Percentiles rank a stretch among this genome's conserved stretches.
Evolutionary conservation across 768 basidiomycete species (phyloP).

Genomic region (Amanita rimosa): DNA sequence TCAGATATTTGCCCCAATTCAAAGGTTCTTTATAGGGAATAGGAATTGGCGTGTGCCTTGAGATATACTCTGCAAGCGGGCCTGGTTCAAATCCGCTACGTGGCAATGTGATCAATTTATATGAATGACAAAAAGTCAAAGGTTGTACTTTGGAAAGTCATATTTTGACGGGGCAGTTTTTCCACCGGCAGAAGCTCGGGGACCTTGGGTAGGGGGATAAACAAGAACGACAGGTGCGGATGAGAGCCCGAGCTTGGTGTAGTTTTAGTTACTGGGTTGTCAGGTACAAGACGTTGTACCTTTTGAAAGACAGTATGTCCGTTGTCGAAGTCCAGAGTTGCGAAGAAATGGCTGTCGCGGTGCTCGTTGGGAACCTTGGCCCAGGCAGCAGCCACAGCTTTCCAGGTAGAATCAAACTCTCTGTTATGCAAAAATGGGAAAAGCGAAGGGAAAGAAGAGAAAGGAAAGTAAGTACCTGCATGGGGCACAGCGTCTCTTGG

Average conservation of each 20-base stretch:
- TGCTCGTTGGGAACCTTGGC: constrained; percentile 40
- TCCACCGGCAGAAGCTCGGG: constrained; percentile 45
- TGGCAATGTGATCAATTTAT: constrained; percentile 2
- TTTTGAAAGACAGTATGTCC: constrained; percentile 69
- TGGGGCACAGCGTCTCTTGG: constrained; percentile 75
- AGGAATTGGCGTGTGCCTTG: constrained; percentile 60
- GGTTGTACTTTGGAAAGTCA: constrained; percentile 63
- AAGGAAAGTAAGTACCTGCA: constrained; percentile 60
- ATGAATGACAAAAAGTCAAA: background rate
- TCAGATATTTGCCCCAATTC: constrained; percentile 51
- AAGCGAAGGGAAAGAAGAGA: background rate
- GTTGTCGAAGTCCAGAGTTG: constrained; percentile 78
- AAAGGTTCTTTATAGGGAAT: constrained; percentile 79
- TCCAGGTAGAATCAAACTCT: constrained; percentile 78
- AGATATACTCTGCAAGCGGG: constrained; percentile 67
- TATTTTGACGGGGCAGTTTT: constrained; percentile 51
- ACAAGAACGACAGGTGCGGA: constrained; percentile 81
- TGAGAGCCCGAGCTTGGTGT: constrained; percentile 56
- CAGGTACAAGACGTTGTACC: constrained; percentile 26
- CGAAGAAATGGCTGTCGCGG: constrained; percentile 88
- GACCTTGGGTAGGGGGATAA: constrained; percentile 64
- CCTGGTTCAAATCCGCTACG: constrained; percentile 77
- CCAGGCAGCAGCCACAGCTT: constrained; percentile 82
- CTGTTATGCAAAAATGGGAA: constrained; percentile 26
- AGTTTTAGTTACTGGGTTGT: background rate